Conservation (phyloP, 768 basidiomycete species). For the Pleurotus tuber-regium region DNA sequence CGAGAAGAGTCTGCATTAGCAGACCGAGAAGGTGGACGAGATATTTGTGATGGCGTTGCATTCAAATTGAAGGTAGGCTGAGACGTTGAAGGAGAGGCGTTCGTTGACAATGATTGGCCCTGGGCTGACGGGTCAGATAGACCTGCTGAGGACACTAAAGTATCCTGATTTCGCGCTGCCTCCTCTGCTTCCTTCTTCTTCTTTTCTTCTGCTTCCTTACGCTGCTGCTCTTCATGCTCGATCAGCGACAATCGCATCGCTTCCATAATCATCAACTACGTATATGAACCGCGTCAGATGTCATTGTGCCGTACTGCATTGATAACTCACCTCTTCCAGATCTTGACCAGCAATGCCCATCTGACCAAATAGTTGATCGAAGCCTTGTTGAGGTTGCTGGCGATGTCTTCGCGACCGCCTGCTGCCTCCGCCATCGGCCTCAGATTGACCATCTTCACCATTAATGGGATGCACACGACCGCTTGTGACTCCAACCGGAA, state of each 20-base stretch:
- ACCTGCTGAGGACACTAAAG: slow-evolving; percentile 27
- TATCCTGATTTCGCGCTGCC: slow-evolving; percentile 27
- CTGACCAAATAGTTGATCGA: slow-evolving; percentile 49
- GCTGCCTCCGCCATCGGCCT: slow-evolving; percentile 38
- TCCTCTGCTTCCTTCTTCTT: slow-evolving; percentile 52
- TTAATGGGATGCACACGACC: slow-evolving; percentile 73
- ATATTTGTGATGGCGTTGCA: slow-evolving; percentile 5
- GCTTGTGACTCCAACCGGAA: slow-evolving; percentile 95
- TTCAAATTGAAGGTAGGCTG: not conserved
- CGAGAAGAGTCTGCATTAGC: slow-evolving; percentile 2
- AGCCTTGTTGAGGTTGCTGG: slow-evolving; percentile 46
- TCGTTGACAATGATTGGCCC: slow-evolving; percentile 16
- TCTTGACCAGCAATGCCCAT: slow-evolving; percentile 84
- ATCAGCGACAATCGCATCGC: slow-evolving; percentile 94
- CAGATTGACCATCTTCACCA: slow-evolving; percentile 54
- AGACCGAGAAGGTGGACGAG: slow-evolving; percentile 11
- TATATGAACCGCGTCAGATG: not conserved
- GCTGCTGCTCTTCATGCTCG: slow-evolving; percentile 93
- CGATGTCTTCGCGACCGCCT: slow-evolving; percentile 61
- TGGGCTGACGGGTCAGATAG: slow-evolving; percentile 24
- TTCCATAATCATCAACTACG: slow-evolving; percentile 96
- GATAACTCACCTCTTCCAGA: slow-evolving; percentile 75
- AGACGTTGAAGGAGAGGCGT: slow-evolving; percentile 25
- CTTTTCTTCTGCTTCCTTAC: slow-evolving; percentile 63
- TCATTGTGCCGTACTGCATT: slow-evolving; percentile 1